These are phyloP conservation scores for Acanthamoeba sp. DNA, from an alignment of 208 protist species.

Conservation along the genomic window DNA sequence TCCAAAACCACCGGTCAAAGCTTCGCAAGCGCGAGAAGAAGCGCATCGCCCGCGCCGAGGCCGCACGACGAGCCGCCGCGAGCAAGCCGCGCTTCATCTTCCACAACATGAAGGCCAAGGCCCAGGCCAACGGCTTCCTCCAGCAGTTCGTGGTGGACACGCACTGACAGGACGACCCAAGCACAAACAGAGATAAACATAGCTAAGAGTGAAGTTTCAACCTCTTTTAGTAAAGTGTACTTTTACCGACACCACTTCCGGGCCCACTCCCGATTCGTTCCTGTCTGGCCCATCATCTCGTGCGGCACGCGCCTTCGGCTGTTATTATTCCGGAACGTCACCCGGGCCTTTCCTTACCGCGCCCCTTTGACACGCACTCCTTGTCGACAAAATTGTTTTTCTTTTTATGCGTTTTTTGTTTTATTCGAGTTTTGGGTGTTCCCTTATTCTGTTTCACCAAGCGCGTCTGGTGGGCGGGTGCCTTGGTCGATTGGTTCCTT, in stretches of 20 bases:
- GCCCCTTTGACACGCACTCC: too few relatives aligned
- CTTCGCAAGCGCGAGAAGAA: slow-evolving; percentile 61
- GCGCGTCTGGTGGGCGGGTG: neutral
- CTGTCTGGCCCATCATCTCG: neutral
- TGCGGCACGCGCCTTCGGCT: neutral
- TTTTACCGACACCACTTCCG: too few relatives aligned
- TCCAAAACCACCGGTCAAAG: slow-evolving; percentile 42
- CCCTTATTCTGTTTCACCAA: neutral
- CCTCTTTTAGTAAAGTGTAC: too few relatives aligned
- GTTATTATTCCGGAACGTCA: too few relatives aligned
- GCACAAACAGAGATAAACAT: too few relatives aligned
- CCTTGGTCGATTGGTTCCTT: neutral
- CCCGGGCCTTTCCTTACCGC: too few relatives aligned
- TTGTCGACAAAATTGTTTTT: too few relatives aligned
- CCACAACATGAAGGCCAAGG: slow-evolving; percentile 46
- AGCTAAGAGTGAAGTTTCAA: too few relatives aligned
- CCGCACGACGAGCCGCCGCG: neutral
- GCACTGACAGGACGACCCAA: neutral
- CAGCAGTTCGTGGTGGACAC: slow-evolving; percentile 31
- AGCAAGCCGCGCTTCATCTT: slow-evolving; percentile 41
- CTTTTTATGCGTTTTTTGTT: too few relatives aligned
- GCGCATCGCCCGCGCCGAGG: slow-evolving; percentile 13
- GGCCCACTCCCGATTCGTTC: too few relatives aligned
- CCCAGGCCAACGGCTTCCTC: slow-evolving; percentile 7
- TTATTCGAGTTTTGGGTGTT: too few relatives aligned